Conservation (phyloP, 1,284 basidiomycete species). For the Afroboletus lepidellus region DNA sequence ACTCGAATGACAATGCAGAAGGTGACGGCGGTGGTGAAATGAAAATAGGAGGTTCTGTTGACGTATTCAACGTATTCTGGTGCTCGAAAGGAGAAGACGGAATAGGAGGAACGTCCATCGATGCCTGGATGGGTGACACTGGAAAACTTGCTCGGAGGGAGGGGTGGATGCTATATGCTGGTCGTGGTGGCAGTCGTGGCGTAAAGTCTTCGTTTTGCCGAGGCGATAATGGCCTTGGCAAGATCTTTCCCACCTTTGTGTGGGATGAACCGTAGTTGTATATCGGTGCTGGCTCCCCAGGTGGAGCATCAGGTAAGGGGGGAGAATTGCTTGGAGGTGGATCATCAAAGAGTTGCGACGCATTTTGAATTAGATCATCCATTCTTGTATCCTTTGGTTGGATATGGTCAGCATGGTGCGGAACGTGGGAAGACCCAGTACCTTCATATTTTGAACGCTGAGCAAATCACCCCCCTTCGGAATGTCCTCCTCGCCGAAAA, state of each 20-base stretch:
- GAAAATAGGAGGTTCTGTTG: slow-evolving; percentile 11
- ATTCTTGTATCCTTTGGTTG: slow-evolving; percentile 73
- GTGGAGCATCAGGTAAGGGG: slow-evolving; percentile 65
- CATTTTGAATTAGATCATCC: slow-evolving; percentile 81
- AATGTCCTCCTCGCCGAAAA: slow-evolving; percentile 89
- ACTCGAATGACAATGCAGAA: slow-evolving; percentile 16
- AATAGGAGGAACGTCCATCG: slow-evolving; percentile 31
- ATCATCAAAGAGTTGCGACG: slow-evolving; percentile 62
- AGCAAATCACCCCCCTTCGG: slow-evolving; percentile 73
- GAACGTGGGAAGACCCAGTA: slow-evolving; percentile 27
- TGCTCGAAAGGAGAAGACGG: slow-evolving; percentile 25
- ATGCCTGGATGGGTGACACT: slow-evolving; percentile 39
- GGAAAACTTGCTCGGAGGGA: slow-evolving; percentile 51
- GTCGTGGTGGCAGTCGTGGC: slow-evolving; percentile 64
- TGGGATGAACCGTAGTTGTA: slow-evolving; percentile 66
- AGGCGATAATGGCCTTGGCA: slow-evolving; percentile 30
- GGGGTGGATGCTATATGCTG: slow-evolving; percentile 74
- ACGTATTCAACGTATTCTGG: slow-evolving; percentile 7
- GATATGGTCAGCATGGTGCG: slow-evolving; percentile 1
- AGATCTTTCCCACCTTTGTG: slow-evolving; percentile 56
- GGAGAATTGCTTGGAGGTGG: slow-evolving; percentile 44
- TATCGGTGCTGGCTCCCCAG: slow-evolving; percentile 52
- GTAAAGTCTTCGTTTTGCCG: slow-evolving; percentile 62
- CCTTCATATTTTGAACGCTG: slow-evolving; percentile 71
- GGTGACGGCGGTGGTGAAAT: slow-evolving; percentile 34